phyloP scores from a whole-genome alignment of 2,329 filamentous ascomycete genomes.

The Cladosporium colombiae region DNA sequence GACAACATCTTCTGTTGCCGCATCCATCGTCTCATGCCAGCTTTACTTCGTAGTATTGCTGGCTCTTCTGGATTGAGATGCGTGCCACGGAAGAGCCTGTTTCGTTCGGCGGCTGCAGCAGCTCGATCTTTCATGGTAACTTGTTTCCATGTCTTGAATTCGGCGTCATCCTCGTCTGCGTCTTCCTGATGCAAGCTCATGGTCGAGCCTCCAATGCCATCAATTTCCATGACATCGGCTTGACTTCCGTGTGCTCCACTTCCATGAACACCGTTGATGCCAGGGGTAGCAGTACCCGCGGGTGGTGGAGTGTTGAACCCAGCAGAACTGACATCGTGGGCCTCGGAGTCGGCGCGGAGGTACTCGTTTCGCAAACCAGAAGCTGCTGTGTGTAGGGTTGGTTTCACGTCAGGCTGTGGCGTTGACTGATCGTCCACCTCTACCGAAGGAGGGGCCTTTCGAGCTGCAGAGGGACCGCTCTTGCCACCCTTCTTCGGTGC shows the following conservation, averaged over 20 bases:
- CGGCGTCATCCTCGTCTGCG: conserved; percentile 78
- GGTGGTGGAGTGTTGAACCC: conserved; percentile 79
- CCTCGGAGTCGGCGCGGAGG: conserved; percentile 71
- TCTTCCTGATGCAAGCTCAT: conserved; percentile 71
- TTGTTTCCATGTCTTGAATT: conserved; percentile 98
- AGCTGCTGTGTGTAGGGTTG: conserved; percentile 53
- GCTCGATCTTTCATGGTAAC: conserved; percentile 96
- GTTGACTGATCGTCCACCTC: conserved; percentile 70
- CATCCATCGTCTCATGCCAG: conserved; percentile 85
- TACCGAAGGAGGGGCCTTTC: conserved; percentile 49
- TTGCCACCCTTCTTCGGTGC: conserved; percentile 79
- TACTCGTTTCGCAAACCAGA: conserved; percentile 55
- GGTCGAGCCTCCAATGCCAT: conserved; percentile 67
- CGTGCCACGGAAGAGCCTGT: conserved; percentile 81
- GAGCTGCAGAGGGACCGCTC: conserved; percentile 42
- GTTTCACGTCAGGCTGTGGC: conserved; percentile 73
- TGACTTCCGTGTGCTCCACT: conserved; percentile 65
- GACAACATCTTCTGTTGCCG: conserved; percentile 65
- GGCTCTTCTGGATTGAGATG: conserved; percentile 85
- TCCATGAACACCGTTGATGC: conserved; percentile 67
- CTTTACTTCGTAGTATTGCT: conserved; percentile 79
- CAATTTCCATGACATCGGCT: conserved; percentile 82
- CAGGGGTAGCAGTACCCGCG: conserved; percentile 71
- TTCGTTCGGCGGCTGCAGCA: conserved; percentile 78
- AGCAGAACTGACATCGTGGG: conserved; percentile 71